Evolutionary conservation across 2,329 filamentous ascomycete species (phyloP).

Genomic region (Aspergillus japonicus): DNA sequence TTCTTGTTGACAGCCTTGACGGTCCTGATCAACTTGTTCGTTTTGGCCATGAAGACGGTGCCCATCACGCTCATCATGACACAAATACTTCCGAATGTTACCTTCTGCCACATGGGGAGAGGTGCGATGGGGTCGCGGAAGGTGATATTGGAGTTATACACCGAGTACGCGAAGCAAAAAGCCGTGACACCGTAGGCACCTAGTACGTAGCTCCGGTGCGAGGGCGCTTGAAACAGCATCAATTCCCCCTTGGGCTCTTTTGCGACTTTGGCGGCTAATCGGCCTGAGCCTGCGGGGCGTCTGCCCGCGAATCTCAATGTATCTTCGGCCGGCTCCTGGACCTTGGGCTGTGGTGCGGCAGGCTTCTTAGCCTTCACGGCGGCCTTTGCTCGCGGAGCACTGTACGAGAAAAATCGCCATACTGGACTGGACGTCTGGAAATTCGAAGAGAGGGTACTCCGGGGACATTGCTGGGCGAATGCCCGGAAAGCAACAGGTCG

Average conservation of each 20-base stretch:
- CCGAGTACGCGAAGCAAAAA: slow-evolving; percentile 54
- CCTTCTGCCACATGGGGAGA: slow-evolving; percentile 57
- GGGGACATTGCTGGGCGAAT: slow-evolving; percentile 28
- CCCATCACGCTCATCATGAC: slow-evolving; percentile 61
- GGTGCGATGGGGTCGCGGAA: slow-evolving; percentile 53
- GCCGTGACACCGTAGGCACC: slow-evolving; percentile 58
- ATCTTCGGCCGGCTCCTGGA: slow-evolving; percentile 14
- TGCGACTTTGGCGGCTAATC: slow-evolving; percentile 52
- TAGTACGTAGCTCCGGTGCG: slow-evolving; percentile 62
- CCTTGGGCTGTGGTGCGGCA: slow-evolving; percentile 13
- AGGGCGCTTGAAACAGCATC: slow-evolving; percentile 63
- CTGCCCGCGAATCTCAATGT: slow-evolving; percentile 26
- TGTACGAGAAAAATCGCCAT: slow-evolving; percentile 34
- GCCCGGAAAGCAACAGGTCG: slow-evolving; percentile 28
- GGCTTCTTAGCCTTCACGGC: slow-evolving; percentile 18
- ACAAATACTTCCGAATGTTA: slow-evolving; percentile 59
- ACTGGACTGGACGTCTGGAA: slow-evolving; percentile 16
- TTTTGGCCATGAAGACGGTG: slow-evolving; percentile 58
- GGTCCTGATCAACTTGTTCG: slow-evolving; percentile 56
- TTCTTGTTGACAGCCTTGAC: slow-evolving; percentile 53
- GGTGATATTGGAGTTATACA: slow-evolving; percentile 52
- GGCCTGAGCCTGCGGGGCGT: slow-evolving; percentile 49
- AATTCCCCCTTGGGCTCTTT: slow-evolving; percentile 52
- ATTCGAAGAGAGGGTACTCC: slow-evolving; percentile 16
- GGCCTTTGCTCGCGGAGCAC: slow-evolving; percentile 24